A percentile compares a stretch with the other conserved stretches of the same genome.
phyloP scores from a whole-genome alignment of 768 basidiomycete species.

The Mrakia blollopis region DNA sequence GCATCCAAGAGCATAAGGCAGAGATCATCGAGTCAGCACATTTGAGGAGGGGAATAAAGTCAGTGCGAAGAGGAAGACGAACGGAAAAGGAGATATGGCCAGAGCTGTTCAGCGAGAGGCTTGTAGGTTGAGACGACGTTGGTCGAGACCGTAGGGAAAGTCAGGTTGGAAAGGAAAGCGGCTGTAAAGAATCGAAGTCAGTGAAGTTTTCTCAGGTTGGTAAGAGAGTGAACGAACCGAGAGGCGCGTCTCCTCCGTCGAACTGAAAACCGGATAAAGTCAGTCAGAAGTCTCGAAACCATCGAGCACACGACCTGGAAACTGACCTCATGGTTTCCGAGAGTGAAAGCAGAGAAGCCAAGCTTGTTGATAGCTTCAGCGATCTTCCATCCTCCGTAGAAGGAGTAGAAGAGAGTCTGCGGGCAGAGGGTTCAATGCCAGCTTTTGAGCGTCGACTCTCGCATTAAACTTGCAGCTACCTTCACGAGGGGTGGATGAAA shows the following conservation, averaged over 20 bases:
- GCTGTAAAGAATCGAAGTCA: neutral
- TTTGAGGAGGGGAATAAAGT: too few relatives aligned
- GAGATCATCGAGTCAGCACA: neutral
- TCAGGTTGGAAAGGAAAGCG: conserved; percentile 44
- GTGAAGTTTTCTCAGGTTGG: neutral
- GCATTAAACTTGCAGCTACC: too few relatives aligned
- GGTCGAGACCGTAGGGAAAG: conserved; percentile 50
- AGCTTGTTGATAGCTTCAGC: conserved; percentile 39
- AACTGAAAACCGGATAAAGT: conserved; percentile 38
- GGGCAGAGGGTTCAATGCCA: conserved; percentile 37
- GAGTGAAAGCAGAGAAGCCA: conserved; percentile 33
- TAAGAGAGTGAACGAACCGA: neutral
- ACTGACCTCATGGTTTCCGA: conserved; percentile 41
- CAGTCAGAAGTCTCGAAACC: too few relatives aligned
- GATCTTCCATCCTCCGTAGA: conserved; percentile 51
- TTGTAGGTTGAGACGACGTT: conserved; percentile 46
- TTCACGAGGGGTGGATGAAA: too few relatives aligned
- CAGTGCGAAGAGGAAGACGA: conserved; percentile 25
- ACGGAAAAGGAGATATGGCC: conserved; percentile 48
- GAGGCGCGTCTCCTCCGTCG: conserved; percentile 48
- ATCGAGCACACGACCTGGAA: too few relatives aligned
- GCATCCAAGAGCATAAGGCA: neutral
- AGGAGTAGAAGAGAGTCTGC: conserved; percentile 46
- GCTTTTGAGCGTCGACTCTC: too few relatives aligned
- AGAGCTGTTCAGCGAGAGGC: conserved; percentile 41